Conservation (phyloP, 345 rosid species). For the Noccaea caerulescens region DNA sequence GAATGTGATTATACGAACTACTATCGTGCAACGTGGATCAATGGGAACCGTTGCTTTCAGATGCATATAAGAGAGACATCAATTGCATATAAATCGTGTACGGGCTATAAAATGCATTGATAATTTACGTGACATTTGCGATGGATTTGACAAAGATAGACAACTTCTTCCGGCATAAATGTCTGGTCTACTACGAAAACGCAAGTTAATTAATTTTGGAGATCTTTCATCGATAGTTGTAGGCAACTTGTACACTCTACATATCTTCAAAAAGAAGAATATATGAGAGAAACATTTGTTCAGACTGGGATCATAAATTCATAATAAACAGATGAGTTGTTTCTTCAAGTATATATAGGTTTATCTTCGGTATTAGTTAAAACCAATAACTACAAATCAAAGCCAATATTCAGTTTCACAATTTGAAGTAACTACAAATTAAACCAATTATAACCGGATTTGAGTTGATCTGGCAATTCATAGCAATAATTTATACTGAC, state of each 20-base stretch:
- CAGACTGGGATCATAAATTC: not conserved
- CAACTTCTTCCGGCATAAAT: constrained; percentile 38
- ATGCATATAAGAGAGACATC: constrained; percentile 33
- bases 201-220: constrained; percentile 17
- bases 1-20: constrained; percentile 45
- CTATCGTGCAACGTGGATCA: constrained; percentile 43
- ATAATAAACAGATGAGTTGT: not conserved
- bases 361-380: not conserved
- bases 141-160: constrained; percentile 42
- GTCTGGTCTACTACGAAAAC: constrained; percentile 26
- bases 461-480: too few species aligned
- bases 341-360: not conserved
- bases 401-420: not conserved
- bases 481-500: too few species aligned
- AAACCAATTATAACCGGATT: too few species aligned
- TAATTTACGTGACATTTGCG: constrained; percentile 30
- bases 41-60: constrained; percentile 28
- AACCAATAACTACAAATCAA: not conserved
- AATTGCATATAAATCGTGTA: constrained; percentile 10
- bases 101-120: constrained; percentile 23
- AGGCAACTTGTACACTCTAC: constrained; percentile 43
- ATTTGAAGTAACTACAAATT: too few species aligned
- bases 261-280: not conserved
- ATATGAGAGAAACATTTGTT: not conserved
- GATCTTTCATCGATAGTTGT: constrained; percentile 28